Base-by-base conservation (phyloP, 2,329 filamentous ascomycete genomes). In the Alternaria conjuncta region DNA sequence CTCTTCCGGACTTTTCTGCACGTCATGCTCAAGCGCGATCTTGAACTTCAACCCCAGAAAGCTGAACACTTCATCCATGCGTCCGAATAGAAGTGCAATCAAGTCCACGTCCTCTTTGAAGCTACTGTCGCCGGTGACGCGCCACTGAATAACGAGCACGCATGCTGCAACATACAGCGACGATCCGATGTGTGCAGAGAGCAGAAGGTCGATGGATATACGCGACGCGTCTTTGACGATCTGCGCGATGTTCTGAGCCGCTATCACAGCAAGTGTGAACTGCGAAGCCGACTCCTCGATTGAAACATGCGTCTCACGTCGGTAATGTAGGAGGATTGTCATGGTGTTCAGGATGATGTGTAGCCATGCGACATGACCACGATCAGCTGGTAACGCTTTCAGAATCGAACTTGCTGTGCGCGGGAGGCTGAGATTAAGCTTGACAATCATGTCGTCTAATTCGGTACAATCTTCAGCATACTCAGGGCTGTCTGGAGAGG, bases 1-100 rank as follows among this genome's bases (percentile, higher is more conserved):
- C 5, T 74, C 58, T 10, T 67, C 64, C 12, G 61, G 58, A 23
- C 55, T 68, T 25, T 61, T 65, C 10, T 69, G 55, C 45, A 73
- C 10, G 28, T 76, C 71, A 41, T 72, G 64, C 54, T 69, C 64
- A 4, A 78, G 56, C 2, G 71, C 74, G 9, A 70, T 26, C 54
- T 71, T 73, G 61, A 74, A 75, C 47, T 79, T 79, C 20, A 66
- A n/a, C 1, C 75, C 77, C 2, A 74, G 41, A 8, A 74, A 68
- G 1, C 53, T 61, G 21, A 68, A 75, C 2, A 72, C 67, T 21
- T 78, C 75, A 21, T 70, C 55, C 56, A 77, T 70, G 2, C 74
- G 71, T 11, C 78, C 75, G 44, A 75, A 77, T 3, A 78, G 58
- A 1, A 78, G 54, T 6, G 28, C 50, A 7, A 77, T 61, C 4